Evolutionary conservation across 2,329 filamentous ascomycete genomes (phyloP).

Genomic region (Neonectria sp.): DNA sequence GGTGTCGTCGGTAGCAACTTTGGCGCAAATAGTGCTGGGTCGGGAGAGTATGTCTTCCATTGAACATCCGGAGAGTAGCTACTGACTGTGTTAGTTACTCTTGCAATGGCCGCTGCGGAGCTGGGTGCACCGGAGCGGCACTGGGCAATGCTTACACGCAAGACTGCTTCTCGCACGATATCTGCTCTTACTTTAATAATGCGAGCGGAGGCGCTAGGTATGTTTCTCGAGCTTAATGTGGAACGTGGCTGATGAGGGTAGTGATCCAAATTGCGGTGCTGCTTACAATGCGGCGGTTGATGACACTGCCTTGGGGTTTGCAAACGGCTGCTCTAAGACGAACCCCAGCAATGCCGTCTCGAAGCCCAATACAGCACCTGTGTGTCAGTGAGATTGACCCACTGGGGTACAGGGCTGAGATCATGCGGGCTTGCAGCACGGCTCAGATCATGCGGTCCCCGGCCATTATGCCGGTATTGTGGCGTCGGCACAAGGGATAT

Average conservation of each 20-base stretch:
- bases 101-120: constrained; percentile 65
- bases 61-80: accelerated
- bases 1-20: constrained; percentile 65
- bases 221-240: accelerated
- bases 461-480: too few relatives aligned
- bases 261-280: constrained; percentile 63
- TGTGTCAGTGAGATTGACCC: constrained; percentile 37
- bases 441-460: too few relatives aligned
- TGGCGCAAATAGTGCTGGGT: constrained; percentile 56
- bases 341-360: constrained; percentile 50
- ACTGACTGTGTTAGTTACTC: constrained; percentile 56
- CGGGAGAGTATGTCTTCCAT: constrained; percentile 58
- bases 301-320: constrained; percentile 56
- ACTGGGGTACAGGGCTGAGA: not conserved
- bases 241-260: constrained; percentile 36
- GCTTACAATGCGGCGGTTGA: constrained; percentile 61
- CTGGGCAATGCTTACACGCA: constrained; percentile 65
- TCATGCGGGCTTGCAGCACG: not conserved
- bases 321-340: constrained; percentile 52
- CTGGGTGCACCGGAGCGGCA: constrained; percentile 59
- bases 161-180: constrained; percentile 66
- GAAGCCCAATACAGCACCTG: constrained; percentile 46
- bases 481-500: too few relatives aligned
- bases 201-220: constrained; percentile 63
- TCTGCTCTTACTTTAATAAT: constrained; percentile 66